Percentiles rank a stretch among this genome's conserved stretches.
These are phyloP conservation scores for Colletotrichum sp. DNA, from an alignment of 2,329 filamentous ascomycete genomes.

Conservation along the genomic window DNA sequence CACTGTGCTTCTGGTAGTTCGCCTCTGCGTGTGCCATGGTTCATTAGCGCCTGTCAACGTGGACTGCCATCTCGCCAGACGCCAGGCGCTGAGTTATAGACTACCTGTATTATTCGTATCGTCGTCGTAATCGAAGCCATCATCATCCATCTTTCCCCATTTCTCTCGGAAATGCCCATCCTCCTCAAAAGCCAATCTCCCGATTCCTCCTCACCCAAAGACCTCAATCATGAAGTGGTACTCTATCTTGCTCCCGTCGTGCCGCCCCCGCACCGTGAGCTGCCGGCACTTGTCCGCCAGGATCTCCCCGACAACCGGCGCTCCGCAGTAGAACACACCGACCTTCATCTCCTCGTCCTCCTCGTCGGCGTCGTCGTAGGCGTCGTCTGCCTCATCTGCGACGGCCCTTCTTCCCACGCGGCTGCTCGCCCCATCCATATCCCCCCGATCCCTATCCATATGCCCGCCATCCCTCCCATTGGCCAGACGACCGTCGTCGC, in stretches of 20 bases:
- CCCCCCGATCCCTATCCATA: background rate
- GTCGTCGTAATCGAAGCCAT: background rate
- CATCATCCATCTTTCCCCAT: background rate
- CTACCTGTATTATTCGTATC: background rate
- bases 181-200: background rate
- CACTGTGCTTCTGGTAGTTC: background rate
- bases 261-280: constrained; percentile 53
- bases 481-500: background rate
- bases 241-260: constrained; percentile 57
- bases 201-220: constrained; percentile 44
- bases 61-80: background rate
- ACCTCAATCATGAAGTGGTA: constrained; percentile 66
- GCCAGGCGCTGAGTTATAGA: background rate
- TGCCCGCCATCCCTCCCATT: background rate
- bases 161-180: background rate
- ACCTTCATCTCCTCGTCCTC: constrained; percentile 47
- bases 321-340: constrained; percentile 62
- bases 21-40: background rate
- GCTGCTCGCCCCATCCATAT: background rate
- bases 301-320: constrained; percentile 59
- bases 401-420: background rate
- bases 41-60: background rate
- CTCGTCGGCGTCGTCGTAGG: constrained; percentile 20
- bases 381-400: background rate
- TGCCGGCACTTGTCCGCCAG: constrained; percentile 58